Evolutionary conservation across 805 yeast genomes (phyloP), one percentile per base, ranked within the genome.

Genomic region (Lachancea sp.): DNA sequence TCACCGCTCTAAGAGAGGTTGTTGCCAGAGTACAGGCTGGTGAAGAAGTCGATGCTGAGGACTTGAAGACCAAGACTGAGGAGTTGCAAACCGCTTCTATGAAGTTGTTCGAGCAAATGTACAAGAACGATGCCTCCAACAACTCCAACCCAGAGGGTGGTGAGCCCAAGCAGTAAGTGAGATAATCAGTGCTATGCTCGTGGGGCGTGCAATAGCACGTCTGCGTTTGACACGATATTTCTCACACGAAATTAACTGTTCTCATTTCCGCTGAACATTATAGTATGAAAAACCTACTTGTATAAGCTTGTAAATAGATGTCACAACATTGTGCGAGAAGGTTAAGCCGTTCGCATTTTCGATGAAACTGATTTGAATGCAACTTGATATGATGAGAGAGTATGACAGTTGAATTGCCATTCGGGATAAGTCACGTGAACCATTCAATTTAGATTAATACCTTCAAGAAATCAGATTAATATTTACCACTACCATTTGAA

Each of bases 61-160:
- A 72, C 40, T 74, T 85, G 68, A 82, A 82, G 76, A 70, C 78
- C 56, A 77, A 80, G 75, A 79, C 86, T 55, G 88, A 82, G 53
- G 85, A 79, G 60, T 72, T 85, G 66, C 90, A 85, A 71, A 78
- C 72, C 59, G 75, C 82, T 57, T 80, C 91, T 15, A 74, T 85
- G 72, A 81, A 81, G 67, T 75, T 85, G 55, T 84, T 85, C 63
- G 87, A 82, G 70, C 79, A 81, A 68, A 67, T 75, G 60, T 63
- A 63, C 62, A 65, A 65, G 60, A 62, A 63, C 57, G 54, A 56
- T 47, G 41, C 54, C 27, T 44, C 52, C 38, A 47, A 45, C 50
- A 48, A 48, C 46, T 26, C 41, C 17, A 48, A 47, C 46, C 38
- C 41, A 25, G 49, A 49, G 41, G 46, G 50, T 34, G 57, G 54